These are phyloP conservation scores for Phytophthora aleatoria DNA, from an alignment of 352 stramenopile genomes.

Conservation along the genomic window DNA sequence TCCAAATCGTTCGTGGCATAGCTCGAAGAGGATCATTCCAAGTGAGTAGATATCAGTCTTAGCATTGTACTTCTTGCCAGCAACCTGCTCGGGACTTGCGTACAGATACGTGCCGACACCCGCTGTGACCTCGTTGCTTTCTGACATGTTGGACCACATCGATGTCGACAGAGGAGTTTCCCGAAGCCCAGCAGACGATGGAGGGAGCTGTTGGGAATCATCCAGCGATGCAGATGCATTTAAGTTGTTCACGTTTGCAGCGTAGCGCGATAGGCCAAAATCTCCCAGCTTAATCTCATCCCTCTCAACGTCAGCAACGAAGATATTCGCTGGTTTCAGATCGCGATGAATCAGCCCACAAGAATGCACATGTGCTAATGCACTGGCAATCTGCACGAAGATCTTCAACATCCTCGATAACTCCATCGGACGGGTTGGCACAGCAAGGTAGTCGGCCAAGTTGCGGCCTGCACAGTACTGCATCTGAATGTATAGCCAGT, in stretches of 20 bases:
- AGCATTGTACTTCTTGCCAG: slow-evolving; percentile 90
- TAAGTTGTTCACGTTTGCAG: slow-evolving; percentile 81
- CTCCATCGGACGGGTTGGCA: slow-evolving; percentile 74
- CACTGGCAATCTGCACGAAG: slow-evolving; percentile 89
- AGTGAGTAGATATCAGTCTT: slow-evolving; percentile 93
- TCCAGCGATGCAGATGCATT: slow-evolving; percentile 44
- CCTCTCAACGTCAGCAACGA: slow-evolving; percentile 84
- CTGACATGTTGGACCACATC: slow-evolving; percentile 74
- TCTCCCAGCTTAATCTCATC: slow-evolving; percentile 91
- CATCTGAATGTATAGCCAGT: slow-evolving; percentile 94
- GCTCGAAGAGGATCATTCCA: slow-evolving; percentile 92
- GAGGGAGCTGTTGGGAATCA: slow-evolving; percentile 33
- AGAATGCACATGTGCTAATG: slow-evolving; percentile 91
- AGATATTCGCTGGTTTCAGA: slow-evolving; percentile 93
- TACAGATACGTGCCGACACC: slow-evolving; percentile 93
- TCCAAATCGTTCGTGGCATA: slow-evolving; percentile 87
- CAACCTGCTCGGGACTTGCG: slow-evolving; percentile 89
- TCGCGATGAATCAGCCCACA: slow-evolving; percentile 92
- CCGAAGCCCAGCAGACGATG: slow-evolving; percentile 24
- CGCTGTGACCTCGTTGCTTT: slow-evolving; percentile 83
- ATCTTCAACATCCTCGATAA: slow-evolving; percentile 83
- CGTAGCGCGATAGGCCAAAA: slow-evolving; percentile 88
- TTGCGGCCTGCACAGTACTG: slow-evolving; percentile 89
- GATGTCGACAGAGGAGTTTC: slow-evolving; percentile 52
- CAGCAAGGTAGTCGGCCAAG: slow-evolving; percentile 81